Base-by-base conservation (phyloP, 2,329 filamentous ascomycete species). In the Colletotrichum endophyticum region DNA sequence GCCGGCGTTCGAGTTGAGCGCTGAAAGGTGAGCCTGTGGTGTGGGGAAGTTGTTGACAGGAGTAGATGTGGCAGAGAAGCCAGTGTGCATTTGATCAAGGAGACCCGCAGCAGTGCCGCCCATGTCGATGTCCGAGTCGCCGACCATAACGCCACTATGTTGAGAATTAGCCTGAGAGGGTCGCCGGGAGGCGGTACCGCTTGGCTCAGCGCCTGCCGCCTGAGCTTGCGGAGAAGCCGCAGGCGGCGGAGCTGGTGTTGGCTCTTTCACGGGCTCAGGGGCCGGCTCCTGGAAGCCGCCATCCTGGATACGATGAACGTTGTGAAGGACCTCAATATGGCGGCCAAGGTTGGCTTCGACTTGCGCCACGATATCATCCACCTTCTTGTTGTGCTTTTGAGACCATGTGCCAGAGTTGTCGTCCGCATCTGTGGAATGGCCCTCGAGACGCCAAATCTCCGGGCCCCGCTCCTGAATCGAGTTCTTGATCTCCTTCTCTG, bases 401-500 rank as follows among this genome's bases (percentile, higher is more conserved):
- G 84, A 81, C 79, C 80, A 81, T 77, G 84, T 80, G 79, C 76
- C 77, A 28, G 79, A 79, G 79, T 84, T 73, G 73, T 86, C 85
- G 11, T 91, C 92, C 9, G 85, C 85, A 34, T 87, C 87, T 77
- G 83, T 81, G 66, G 84, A 85, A n/a, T 80, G 81, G 28, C 90
- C 90, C 81, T 95, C 93, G 13, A 94, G 84, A 77, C 91, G 89
- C 90, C 93, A 93, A 34, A 90, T 83, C 79, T 95, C 93, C 2
- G 89, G 82, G 2, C 91, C 92, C 4, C 88, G 87, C 66, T 91
- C 90, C 22, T 94, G 90, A 3, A 91, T 89, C 3, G 94, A 90
- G 71, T 89, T 89, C 39, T 95, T 92, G 72, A 99, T 87, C 75
- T 95, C 92, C 80, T 93, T 91, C 84, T 98, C 96, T 2, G 95